Conservation (phyloP, 192 early-diverging fungal genomes). For the Linnemannia exigua region DNA sequence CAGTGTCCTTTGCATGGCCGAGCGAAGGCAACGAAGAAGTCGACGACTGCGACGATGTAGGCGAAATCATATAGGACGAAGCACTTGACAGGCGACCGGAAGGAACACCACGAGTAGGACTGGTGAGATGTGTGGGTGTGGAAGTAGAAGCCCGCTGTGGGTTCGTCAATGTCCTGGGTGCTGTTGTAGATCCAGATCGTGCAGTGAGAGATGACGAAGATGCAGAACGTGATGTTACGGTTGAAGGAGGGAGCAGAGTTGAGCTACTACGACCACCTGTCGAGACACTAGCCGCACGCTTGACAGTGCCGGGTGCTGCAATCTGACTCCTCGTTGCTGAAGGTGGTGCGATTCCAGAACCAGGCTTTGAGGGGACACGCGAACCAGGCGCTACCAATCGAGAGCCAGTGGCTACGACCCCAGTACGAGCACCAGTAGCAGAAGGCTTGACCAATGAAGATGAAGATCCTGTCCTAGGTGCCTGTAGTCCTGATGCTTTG, state of each 20-base stretch:
- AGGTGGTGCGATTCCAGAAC: conserved; percentile 1
- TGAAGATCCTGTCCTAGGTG: not conserved
- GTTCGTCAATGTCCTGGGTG: conserved; percentile 9
- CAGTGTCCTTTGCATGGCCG: conserved; percentile 11
- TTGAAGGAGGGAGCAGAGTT: conserved; percentile 14
- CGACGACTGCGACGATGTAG: conserved; percentile 30
- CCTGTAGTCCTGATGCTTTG: not conserved
- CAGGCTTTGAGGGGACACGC: conserved; percentile 15
- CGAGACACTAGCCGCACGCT: not conserved
- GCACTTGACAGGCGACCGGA: conserved; percentile 3
- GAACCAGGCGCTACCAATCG: not conserved
- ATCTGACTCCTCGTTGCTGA: conserved; percentile 25
- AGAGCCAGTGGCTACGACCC: not conserved
- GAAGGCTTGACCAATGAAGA: conserved; percentile 10
- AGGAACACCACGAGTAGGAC: conserved; percentile 17
- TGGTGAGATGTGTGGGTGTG: conserved; percentile 14
- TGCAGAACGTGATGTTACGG: not conserved
- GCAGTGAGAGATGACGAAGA: conserved; percentile 8
- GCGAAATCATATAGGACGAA: conserved; percentile 25
- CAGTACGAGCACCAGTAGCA: not conserved
- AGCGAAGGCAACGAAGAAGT: conserved; percentile 21
- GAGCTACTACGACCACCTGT: conserved; percentile 10
- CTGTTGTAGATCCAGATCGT: not conserved
- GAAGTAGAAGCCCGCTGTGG: conserved; percentile 10
- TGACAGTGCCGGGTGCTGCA: conserved; percentile 2